These are phyloP conservation scores for Parsonsia alboflavescens DNA, from an alignment of 257 asterid species.

Conservation along the genomic window DNA sequence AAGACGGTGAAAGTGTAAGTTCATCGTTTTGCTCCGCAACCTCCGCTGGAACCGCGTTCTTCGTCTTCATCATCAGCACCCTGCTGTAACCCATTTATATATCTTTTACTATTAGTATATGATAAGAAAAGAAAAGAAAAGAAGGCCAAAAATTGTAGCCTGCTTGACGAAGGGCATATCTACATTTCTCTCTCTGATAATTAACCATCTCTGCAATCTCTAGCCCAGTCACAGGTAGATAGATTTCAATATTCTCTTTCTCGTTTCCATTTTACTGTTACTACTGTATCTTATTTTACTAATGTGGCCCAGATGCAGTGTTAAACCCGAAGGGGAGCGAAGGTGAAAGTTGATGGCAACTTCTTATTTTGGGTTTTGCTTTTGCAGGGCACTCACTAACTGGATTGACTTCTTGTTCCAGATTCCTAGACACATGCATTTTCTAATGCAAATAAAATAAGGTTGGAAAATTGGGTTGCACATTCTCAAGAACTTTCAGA, in stretches of 20 bases:
- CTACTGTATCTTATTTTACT: neutral
- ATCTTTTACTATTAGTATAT: too few relatives aligned
- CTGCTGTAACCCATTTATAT: neutral
- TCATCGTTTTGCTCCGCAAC: neutral
- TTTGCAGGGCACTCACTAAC: neutral
- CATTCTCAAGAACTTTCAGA: neutral
- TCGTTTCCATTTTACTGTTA: neutral
- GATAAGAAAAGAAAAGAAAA: too few relatives aligned
- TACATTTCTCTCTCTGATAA: neutral
- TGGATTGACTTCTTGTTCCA: neutral
- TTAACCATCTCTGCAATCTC: neutral
- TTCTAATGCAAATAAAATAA: conserved; percentile 1
- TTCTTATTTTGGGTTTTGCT: neutral
- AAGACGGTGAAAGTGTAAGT: neutral
- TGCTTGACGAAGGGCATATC: neutral
- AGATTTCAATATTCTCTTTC: neutral
- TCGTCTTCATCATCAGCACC: neutral
- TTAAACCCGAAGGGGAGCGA: neutral
- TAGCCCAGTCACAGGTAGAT: neutral
- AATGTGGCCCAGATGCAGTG: neutral
- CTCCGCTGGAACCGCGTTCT: neutral
- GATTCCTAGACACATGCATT: neutral
- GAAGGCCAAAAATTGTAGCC: neutral
- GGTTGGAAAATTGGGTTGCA: neutral
- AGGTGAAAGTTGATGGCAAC: neutral